These are phyloP conservation scores for Arabis alpina DNA, from an alignment of 345 rosid genomes.

Conservation along the genomic window DNA sequence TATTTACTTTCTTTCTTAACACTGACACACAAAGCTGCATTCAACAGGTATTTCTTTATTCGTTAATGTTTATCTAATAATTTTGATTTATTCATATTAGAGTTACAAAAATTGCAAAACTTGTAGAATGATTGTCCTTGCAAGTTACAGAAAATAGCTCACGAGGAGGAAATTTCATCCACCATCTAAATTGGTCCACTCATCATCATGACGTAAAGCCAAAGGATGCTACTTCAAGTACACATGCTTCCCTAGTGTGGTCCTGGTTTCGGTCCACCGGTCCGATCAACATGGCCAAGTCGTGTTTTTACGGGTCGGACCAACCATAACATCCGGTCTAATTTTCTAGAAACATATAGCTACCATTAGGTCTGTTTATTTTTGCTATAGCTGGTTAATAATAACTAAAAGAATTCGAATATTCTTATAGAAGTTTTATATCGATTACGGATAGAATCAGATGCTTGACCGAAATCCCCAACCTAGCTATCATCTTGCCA, in stretches of 20 bases:
- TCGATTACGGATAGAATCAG: too few relatives aligned
- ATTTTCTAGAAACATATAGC: neutral
- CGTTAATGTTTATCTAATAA: conserved; percentile 3
- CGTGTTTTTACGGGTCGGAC: conserved; percentile 36
- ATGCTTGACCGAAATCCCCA: neutral
- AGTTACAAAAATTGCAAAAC: conserved; percentile 22
- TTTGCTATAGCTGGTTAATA: neutral
- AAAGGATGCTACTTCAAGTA: conserved; percentile 35
- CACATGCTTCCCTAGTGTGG: conserved; percentile 20
- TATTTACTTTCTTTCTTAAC: conserved; percentile 27
- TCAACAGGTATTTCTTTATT: conserved; percentile 32
- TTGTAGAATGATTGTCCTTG: conserved; percentile 35
- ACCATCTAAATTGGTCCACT: conserved; percentile 35
- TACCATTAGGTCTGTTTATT: neutral
- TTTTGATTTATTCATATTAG: conserved; percentile 4
- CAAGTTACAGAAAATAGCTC: conserved; percentile 34
- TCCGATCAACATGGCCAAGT: conserved; percentile 24
- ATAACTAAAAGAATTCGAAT: neutral
- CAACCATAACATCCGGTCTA: neutral
- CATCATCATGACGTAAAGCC: conserved; percentile 41
- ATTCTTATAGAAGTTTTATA: too few relatives aligned
- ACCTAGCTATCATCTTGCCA: conserved; percentile 14
- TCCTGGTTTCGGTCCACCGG: conserved; percentile 14
- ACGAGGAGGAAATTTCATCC: conserved; percentile 27
- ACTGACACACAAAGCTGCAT: conserved; percentile 40